Evolutionary conservation across 2,329 filamentous ascomycete genomes (phyloP), one percentile per base, ranked within the genome.

Genomic region (Aureobasidium uvarum): DNA sequence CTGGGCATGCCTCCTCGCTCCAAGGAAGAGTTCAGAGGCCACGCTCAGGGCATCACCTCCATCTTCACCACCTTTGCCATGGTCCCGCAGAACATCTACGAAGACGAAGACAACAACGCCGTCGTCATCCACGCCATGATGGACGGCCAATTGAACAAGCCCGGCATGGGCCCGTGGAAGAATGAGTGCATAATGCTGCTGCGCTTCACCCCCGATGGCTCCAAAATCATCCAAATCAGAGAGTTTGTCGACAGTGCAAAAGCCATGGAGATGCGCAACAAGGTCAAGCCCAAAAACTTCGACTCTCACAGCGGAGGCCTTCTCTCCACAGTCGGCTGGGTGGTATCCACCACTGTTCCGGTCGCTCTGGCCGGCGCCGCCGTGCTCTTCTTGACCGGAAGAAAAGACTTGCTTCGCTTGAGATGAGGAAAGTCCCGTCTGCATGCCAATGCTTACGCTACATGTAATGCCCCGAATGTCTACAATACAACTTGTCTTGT

Each of bases 181-280:
- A 71, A 71, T 45, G 69, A 71, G 62, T 69, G 68, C 56, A 66
- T 71, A 16, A 67, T 71, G 65, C 62, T 70, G 23, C 60, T 70
- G 46, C 54, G 54, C 36, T 65, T 71, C 33, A 66, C 45, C 20
- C 48, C 65, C 16, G 69, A 68, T 39, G 67, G 67, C 46, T 62
- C 52, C 28, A 69, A 67, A 46, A 68, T 76, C 20, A 66, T 69
- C 23, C 71, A 71, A 51, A 64, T 74, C 52, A 70, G 67, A 55
- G 73, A 82, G 73, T 81, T 81, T 70, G 77, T 81, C 60, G 75
- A 81, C 66, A 79, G 77, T 51, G 71, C 67, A 28, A 76, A 73
- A 67, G 74, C 73, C 54, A 71, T 71, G 64, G 71, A 74, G 70
- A 69, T 76, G 68, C 71, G 71, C 68, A 68, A 70, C 70, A 78